These are phyloP conservation scores for Murraya paniculata DNA, from an alignment of 345 rosid genomes.

Conservation along the genomic window DNA sequence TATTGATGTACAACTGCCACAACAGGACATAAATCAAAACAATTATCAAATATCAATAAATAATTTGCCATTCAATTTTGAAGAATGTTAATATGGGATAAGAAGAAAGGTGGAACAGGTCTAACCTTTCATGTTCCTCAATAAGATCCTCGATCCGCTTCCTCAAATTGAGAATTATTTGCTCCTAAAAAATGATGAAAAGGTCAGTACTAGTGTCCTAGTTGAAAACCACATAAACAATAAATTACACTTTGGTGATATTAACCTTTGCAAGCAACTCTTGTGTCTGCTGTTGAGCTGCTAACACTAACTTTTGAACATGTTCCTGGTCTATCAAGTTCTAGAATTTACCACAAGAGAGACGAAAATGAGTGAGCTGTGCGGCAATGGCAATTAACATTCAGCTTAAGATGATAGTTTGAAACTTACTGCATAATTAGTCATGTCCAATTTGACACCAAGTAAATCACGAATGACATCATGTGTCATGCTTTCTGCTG, in stretches of 20 bases:
- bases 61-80: neutral
- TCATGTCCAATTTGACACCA: conserved; percentile 82
- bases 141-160: conserved; percentile 50
- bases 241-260: neutral
- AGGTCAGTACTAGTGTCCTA: conserved; percentile 12
- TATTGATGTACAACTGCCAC: conserved; percentile 57
- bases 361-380: conserved; percentile 10
- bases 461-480: conserved; percentile 94
- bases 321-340: conserved; percentile 74
- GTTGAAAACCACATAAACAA: neutral
- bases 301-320: conserved; percentile 63
- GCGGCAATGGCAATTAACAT: conserved; percentile 1
- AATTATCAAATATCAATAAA: neutral
- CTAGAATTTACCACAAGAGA: conserved; percentile 38
- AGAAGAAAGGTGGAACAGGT: neutral
- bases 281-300: conserved; percentile 62
- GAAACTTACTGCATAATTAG: conserved; percentile 77
- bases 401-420: neutral
- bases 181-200: conserved; percentile 42
- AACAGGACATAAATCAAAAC: conserved; percentile 4
- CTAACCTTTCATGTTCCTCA: conserved; percentile 77
- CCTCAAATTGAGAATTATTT: conserved; percentile 57
- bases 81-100: neutral
- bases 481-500: conserved; percentile 96
- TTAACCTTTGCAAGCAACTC: conserved; percentile 69